Evolutionary conservation across 768 basidiomycete species (phyloP).

Genomic region (Hericium rajendrae): DNA sequence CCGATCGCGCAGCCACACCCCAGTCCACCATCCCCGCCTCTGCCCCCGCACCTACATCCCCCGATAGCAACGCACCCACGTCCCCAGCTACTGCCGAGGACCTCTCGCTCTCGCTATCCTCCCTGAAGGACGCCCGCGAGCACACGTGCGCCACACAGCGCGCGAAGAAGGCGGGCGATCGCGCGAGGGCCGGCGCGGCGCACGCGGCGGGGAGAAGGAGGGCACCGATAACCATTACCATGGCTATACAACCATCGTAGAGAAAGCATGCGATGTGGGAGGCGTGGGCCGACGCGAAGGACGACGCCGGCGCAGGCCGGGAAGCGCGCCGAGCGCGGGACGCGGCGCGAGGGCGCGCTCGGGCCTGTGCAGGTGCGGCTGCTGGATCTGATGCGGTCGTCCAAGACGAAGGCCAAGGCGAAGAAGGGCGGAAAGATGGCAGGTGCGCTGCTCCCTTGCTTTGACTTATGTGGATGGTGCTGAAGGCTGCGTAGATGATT

Average conservation of each 20-base stretch:
- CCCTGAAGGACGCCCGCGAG: constrained; percentile 9
- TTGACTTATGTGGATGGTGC: not conserved
- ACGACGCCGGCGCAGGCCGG: constrained; percentile 20
- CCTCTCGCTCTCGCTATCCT: not conserved
- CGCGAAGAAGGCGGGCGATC: constrained; percentile 11
- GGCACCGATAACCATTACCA: not conserved
- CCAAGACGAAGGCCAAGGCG: constrained; percentile 18
- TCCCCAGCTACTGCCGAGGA: not conserved
- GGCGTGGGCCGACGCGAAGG: constrained; percentile 1
- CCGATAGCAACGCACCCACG: not conserved
- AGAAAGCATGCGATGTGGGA: not conserved
- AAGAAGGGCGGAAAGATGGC: constrained; percentile 33
- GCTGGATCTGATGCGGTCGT: constrained; percentile 17
- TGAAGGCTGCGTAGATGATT: constrained; percentile 34
- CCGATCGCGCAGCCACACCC: not conserved
- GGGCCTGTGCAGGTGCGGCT: constrained; percentile 17
- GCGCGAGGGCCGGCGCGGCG: constrained; percentile 5
- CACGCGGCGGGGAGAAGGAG: not conserved
- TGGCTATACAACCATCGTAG: not conserved
- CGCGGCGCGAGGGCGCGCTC: not conserved
- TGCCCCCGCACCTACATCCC: not conserved
- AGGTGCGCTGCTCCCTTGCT: constrained; percentile 24
- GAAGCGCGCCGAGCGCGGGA: constrained; percentile 17
- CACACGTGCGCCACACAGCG: constrained; percentile 9
- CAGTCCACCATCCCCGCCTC: not conserved